These are phyloP conservation scores for Albizia julibrissin DNA, from an alignment of 306 rosid genomes.

Conservation along the genomic window DNA sequence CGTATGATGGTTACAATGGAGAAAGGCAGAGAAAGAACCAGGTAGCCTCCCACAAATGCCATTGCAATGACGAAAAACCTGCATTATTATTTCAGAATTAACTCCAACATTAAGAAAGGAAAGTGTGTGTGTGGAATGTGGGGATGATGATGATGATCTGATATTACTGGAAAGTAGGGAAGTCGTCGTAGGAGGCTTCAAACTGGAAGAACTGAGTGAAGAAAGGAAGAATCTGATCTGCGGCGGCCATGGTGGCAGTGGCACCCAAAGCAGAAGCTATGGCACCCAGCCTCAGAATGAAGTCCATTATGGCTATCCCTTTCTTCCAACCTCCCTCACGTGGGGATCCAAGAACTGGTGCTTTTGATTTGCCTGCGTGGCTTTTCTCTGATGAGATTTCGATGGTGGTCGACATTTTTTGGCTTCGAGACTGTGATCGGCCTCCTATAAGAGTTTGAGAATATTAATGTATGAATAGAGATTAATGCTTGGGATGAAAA, in stretches of 20 bases:
- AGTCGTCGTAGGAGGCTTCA: constrained; percentile 83
- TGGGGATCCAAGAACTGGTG: constrained; percentile 1
- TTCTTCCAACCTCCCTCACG: constrained; percentile 57
- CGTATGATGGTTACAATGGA: constrained; percentile 72
- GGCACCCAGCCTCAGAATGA: constrained; percentile 77
- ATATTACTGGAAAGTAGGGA: constrained; percentile 75
- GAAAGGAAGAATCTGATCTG: constrained; percentile 79
- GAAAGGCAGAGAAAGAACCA: constrained; percentile 82
- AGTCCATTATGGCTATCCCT: constrained; percentile 70
- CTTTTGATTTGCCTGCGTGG: constrained; percentile 45
- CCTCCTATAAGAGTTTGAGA: constrained; percentile 5
- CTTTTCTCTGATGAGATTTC: constrained; percentile 57
- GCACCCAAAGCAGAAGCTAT: constrained; percentile 63
- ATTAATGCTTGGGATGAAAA: constrained; percentile 33
- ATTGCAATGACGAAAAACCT: constrained; percentile 85
- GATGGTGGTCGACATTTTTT: constrained; percentile 54
- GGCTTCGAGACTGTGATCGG: neutral
- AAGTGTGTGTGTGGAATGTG: neutral
- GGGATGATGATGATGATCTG: neutral
- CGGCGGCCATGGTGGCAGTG: constrained; percentile 75
- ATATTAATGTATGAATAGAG: constrained; percentile 40
- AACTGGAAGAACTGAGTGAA: constrained; percentile 95
- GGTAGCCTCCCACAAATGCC: constrained; percentile 75
- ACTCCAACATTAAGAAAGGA: neutral
- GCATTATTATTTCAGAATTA: constrained; percentile 30